Evolutionary conservation across 495 filamentous ascomycete genomes (phyloP).

Genomic region (Diplogelasinospora grovesii): DNA sequence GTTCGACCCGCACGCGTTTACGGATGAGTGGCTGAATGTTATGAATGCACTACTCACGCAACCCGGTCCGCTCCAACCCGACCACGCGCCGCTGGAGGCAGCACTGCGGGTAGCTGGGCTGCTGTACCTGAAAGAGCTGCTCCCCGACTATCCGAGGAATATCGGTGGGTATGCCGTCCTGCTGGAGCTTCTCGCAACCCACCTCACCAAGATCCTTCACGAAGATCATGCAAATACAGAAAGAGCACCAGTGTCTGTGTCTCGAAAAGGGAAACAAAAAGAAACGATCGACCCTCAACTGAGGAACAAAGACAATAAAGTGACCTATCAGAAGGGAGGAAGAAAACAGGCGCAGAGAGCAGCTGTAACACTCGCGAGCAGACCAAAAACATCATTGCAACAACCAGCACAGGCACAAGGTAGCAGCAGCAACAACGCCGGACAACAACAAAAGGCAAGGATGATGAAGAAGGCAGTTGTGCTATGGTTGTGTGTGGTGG

Average conservation of each 20-base stretch:
- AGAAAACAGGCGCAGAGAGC: background rate
- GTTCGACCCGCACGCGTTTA: conserved; percentile 23
- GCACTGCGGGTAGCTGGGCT: conserved; percentile 20
- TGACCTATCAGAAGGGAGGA: background rate
- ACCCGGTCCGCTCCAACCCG: conserved; percentile 16
- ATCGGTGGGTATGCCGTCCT: conserved; percentile 23
- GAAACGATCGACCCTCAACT: background rate
- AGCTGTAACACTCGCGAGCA: background rate
- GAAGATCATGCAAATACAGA: background rate
- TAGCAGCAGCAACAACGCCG: background rate
- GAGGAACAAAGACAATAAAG: background rate
- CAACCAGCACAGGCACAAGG: background rate
- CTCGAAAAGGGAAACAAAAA: background rate
- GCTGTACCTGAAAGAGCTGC: conserved; percentile 20
- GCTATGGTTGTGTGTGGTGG: conserved; percentile 13
- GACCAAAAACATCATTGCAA: background rate
- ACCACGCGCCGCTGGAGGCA: conserved; percentile 15
- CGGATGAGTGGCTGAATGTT: conserved; percentile 21
- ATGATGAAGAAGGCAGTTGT: conserved; percentile 6
- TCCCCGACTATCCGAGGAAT: conserved; percentile 23
- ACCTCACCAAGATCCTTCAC: conserved; percentile 5
- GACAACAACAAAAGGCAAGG: background rate
- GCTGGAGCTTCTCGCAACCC: conserved; percentile 11
- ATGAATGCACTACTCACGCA: conserved; percentile 16
- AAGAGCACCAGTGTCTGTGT: background rate